phyloP scores from a whole-genome alignment of 2,329 filamentous ascomycete species.

The Penicillium concentricum region DNA sequence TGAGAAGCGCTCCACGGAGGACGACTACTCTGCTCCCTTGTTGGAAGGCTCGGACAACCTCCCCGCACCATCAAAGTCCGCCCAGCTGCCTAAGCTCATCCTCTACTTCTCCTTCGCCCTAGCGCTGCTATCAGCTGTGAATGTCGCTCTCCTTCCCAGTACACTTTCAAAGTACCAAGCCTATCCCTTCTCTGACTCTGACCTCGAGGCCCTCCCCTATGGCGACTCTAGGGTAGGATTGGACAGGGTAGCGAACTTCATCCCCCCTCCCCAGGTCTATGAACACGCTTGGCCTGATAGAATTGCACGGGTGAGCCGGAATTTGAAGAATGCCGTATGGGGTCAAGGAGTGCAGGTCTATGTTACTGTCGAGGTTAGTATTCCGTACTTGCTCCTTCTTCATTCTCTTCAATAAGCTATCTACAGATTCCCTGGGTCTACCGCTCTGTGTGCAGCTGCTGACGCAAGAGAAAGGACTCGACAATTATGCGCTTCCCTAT shows the following conservation, averaged over 20 bases:
- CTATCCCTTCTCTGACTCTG: neutral
- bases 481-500: neutral
- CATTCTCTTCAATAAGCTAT: neutral
- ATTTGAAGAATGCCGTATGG: neutral
- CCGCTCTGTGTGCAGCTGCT: neutral
- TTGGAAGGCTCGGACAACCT: neutral
- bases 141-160: neutral
- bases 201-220: neutral
- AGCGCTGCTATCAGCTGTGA: constrained; percentile 1
- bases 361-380: constrained; percentile 3
- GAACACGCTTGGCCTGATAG: constrained; percentile 1
- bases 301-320: neutral
- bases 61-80: neutral
- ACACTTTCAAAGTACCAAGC: neutral
- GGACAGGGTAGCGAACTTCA: neutral
- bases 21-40: constrained; percentile 1
- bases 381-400: neutral
- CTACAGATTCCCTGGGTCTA: neutral
- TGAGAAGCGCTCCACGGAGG: constrained; percentile 2
- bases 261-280: neutral
- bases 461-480: neutral
- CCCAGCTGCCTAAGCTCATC: neutral
- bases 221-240: neutral
- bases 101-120: constrained; percentile 1
- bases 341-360: neutral